These are phyloP conservation scores for Botryotinia narcissicola DNA, from an alignment of 2,329 filamentous ascomycete species.

Conservation along the genomic window DNA sequence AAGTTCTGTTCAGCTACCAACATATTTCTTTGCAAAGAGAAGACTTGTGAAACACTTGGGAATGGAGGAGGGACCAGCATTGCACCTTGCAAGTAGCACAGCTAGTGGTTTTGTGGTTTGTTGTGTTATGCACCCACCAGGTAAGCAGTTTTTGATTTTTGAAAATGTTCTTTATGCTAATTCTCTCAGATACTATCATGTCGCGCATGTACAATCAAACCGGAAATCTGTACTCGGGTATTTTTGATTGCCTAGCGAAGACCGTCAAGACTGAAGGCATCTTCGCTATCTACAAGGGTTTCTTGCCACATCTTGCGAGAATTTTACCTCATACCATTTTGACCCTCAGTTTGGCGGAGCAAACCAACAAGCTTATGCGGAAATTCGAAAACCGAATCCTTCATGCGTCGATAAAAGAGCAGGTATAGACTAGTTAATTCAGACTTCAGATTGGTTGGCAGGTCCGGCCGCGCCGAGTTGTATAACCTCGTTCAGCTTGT, in stretches of 20 bases:
- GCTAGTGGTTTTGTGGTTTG: slow-evolving; percentile 95
- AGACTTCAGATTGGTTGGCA: slow-evolving; percentile 16
- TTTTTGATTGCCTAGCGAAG: slow-evolving; percentile 88
- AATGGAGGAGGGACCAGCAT: slow-evolving; percentile 84
- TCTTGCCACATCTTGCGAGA: slow-evolving; percentile 87
- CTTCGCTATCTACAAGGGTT: slow-evolving; percentile 95
- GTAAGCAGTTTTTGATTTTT: slow-evolving; percentile 46
- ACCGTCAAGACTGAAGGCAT: slow-evolving; percentile 89
- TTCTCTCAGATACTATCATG: slow-evolving; percentile 82
- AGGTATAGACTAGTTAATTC: slow-evolving; percentile 25
- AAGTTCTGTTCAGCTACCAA: slow-evolving; percentile 92
- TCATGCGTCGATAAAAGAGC: slow-evolving; percentile 39
- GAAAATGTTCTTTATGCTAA: neutral
- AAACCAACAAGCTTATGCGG: slow-evolving; percentile 90
- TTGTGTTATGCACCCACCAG: slow-evolving; percentile 95
- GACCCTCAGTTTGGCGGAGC: slow-evolving; percentile 89
- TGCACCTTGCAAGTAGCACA: slow-evolving; percentile 87
- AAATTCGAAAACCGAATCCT: slow-evolving; percentile 66
- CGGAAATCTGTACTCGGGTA: slow-evolving; percentile 90
- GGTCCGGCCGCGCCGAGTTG: slow-evolving; percentile 22
- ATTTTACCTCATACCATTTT: slow-evolving; percentile 95
- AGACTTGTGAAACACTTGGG: slow-evolving; percentile 76
- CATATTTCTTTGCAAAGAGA: slow-evolving; percentile 96
- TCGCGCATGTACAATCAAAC: slow-evolving; percentile 98
- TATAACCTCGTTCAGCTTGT: slow-evolving; percentile 30